Evolutionary conservation across 2,329 filamentous ascomycete genomes (phyloP).

Genomic region (Curvularia hawaiiensis): DNA sequence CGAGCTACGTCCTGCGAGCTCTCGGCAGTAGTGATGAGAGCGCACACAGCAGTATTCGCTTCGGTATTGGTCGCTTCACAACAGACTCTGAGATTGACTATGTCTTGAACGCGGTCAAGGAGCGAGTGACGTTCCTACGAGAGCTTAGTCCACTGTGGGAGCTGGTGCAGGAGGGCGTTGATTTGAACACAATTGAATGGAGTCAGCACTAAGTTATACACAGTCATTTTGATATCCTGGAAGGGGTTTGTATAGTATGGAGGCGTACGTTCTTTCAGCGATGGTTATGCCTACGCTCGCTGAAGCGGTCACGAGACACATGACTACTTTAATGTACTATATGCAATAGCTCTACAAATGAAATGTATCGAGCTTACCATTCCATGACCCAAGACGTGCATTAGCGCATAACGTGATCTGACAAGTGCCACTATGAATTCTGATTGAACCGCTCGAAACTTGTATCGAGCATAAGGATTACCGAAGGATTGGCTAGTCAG

Average conservation of each 20-base stretch:
- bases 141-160: constrained; percentile 98
- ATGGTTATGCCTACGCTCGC: constrained; percentile 27
- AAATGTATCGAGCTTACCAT: constrained; percentile 7
- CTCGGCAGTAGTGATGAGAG: constrained; percentile 97
- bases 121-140: constrained; percentile 88
- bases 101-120: constrained; percentile 89
- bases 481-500: neutral
- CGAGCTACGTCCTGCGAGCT: constrained; percentile 92
- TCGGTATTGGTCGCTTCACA: constrained; percentile 96
- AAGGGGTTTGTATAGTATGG: constrained; percentile 32
- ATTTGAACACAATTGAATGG: constrained; percentile 97
- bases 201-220: constrained; percentile 76
- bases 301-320: constrained; percentile 30
- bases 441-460: neutral
- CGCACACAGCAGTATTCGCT: constrained; percentile 96
- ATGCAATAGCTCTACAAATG: constrained; percentile 12
- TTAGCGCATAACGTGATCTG: neutral
- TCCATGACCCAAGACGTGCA: neutral
- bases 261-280: constrained; percentile 15
- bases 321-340: constrained; percentile 27
- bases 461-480: neutral
- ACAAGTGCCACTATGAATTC: neutral
- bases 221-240: constrained; percentile 20
- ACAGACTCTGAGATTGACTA: constrained; percentile 97
- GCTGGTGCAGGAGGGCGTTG: constrained; percentile 94